A percentile compares a stretch with the other conserved stretches of the same genome.
Evolutionary conservation across 2,329 filamentous ascomycete genomes (phyloP).

Genomic region (Tolypocladium tundrense): DNA sequence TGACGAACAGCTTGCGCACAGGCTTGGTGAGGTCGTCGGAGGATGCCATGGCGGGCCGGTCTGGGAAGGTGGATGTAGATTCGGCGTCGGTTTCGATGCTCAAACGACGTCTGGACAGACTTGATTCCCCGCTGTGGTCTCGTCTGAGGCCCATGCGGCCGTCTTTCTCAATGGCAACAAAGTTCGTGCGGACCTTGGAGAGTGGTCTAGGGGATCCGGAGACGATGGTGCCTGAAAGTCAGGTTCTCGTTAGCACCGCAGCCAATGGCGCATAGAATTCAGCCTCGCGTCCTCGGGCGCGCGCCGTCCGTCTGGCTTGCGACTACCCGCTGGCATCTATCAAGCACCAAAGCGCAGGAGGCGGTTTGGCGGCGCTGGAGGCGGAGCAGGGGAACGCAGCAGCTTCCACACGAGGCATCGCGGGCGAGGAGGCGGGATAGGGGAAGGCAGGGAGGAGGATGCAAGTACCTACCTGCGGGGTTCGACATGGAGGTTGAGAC

Average conservation of each 20-base stretch:
- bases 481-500: conserved; percentile 22
- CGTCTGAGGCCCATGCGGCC: conserved; percentile 43
- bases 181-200: conserved; percentile 66
- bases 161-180: conserved; percentile 62
- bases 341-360: background rate
- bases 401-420: background rate
- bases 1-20: conserved; percentile 14
- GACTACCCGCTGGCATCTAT: background rate
- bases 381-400: background rate
- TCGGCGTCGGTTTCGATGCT: conserved; percentile 24
- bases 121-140: conserved; percentile 27
- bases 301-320: background rate
- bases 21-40: conserved; percentile 13
- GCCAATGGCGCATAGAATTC: conserved; percentile 7
- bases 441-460: background rate
- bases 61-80: conserved; percentile 22
- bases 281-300: background rate
- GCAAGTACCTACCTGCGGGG: conserved; percentile 12
- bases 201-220: conserved; percentile 52
- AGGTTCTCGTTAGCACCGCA: conserved; percentile 12
- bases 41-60: conserved; percentile 21
- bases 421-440: background rate
- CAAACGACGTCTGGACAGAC: conserved; percentile 23
- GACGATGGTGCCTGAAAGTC: conserved; percentile 19
- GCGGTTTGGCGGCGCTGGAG: background rate